phyloP scores from a whole-genome alignment of 148 eudicot genomes.

The Rhododendron henanense region DNA sequence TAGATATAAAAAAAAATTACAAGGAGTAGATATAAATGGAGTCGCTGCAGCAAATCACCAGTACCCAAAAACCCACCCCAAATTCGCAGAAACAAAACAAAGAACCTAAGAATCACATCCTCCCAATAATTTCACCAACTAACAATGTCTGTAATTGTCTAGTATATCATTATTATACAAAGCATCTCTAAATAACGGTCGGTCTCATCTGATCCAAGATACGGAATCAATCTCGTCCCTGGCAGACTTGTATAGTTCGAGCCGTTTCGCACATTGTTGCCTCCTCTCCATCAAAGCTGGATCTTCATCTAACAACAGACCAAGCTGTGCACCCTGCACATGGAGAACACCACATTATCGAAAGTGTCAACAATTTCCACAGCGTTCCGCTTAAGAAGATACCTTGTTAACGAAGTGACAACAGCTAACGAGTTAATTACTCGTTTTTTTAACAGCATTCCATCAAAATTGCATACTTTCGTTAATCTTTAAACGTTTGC shows the following conservation, averaged over 20 bases:
- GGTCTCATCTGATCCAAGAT: conserved; percentile 53
- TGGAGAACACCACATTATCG: not conserved
- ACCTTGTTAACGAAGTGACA: not conserved
- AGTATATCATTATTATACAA: not conserved
- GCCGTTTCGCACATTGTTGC: conserved; percentile 66
- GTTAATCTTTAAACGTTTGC: not conserved
- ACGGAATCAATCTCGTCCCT: conserved; percentile 94
- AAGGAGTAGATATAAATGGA: not conserved
- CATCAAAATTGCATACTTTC: not conserved
- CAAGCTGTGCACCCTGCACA: conserved; percentile 75
- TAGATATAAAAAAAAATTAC: no score
- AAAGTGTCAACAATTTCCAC: not conserved
- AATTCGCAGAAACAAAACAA: not conserved
- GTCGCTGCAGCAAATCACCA: not conserved
- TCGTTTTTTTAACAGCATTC: not conserved
- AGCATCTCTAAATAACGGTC: not conserved
- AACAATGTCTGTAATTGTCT: not conserved
- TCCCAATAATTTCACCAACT: conserved; percentile 3
- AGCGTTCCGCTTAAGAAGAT: not conserved
- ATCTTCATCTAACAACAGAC: conserved; percentile 78
- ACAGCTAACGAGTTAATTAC: not conserved
- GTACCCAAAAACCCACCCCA: not conserved
- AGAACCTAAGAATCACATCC: not conserved
- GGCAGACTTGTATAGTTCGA: conserved; percentile 80
- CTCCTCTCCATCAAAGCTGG: conserved; percentile 87